phyloP scores from a whole-genome alignment of 1,139 yeast genomes.

The Magnusiomyces tetraspermus region DNA sequence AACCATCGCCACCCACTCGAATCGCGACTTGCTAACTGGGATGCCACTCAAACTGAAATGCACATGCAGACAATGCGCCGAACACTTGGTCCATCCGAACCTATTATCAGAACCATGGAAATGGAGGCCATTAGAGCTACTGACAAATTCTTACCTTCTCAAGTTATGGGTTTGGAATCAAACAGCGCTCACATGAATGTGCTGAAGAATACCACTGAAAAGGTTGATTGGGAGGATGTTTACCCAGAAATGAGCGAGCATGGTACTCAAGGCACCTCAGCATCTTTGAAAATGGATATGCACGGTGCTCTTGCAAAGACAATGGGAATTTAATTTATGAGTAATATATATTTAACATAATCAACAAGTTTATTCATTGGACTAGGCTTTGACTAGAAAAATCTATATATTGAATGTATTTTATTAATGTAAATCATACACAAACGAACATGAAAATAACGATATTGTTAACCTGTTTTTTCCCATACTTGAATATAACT shows the following conservation, averaged over 20 bases:
- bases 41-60: constrained; percentile 58
- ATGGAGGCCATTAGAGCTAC: constrained; percentile 60
- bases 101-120: constrained; percentile 85
- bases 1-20: constrained; percentile 88
- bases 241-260: constrained; percentile 39
- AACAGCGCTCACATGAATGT: constrained; percentile 25
- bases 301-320: constrained; percentile 65
- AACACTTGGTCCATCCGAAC: constrained; percentile 87
- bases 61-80: constrained; percentile 73
- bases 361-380: too few species aligned
- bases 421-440: not conserved
- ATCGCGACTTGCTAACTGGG: constrained; percentile 68
- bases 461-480: constrained; percentile 15
- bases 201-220: constrained; percentile 61
- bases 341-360: too few species aligned
- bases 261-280: constrained; percentile 7
- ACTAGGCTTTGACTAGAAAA: too few species aligned
- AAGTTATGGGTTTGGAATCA: constrained; percentile 39
- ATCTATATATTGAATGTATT: too few species aligned
- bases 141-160: constrained; percentile 50
- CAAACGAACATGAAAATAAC: not conserved
- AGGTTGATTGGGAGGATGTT: constrained; percentile 89
- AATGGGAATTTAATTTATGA: constrained; percentile 26
- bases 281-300: constrained; percentile 39
- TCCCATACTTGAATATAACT: constrained; percentile 65